Base-by-base conservation (phyloP, 345 rosid genomes). In the Physaria fendleri region DNA sequence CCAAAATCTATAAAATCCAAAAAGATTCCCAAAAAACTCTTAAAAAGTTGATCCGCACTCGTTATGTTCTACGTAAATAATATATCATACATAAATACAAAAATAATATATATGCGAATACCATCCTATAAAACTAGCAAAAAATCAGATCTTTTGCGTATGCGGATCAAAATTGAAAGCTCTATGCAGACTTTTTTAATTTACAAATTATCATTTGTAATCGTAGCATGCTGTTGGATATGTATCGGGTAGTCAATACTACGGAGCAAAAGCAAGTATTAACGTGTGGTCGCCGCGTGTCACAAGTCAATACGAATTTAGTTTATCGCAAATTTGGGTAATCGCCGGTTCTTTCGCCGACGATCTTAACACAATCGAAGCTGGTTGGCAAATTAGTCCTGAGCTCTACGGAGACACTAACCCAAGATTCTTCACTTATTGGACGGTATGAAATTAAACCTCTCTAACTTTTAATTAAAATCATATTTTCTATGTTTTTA, bases 301-400 rank as follows among this genome's bases (percentile, higher is more conserved):
- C 39, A 70, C 56, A 1, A 85, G 85, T 69, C 95, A 78, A 65
- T 81, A 84, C 56, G 99, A 93, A 75, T 93, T 93, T 76, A 90
- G 97, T 76, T 48, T 93, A 48, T 93, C 99, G 32, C 99, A 93
- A 40, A 50, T 93, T 72, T 93, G 99, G 99, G 83, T 93, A 66
- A 90, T 93, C 71, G 92, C 99, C 28, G 99, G 99, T 32, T 87
- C 97, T 2, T 93, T 93, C 38, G 90, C 90, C 2, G 72, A 85
- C 56, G 99, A 93, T 73, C 97, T 93, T 39, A 93, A 93, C 72
- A 93, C 99, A 64, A 93, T 93, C 65, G 99, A 93, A 77, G 96
- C 99, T 64, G 99, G 99, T 14, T 93, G 99, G 99, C 99, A 93
- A 97, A 82, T 94, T 9, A 94, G 97, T 76, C 99, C 99, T 40